Conservation (phyloP, 2,329 filamentous ascomycete species). For the Fusarium mexicanum region DNA sequence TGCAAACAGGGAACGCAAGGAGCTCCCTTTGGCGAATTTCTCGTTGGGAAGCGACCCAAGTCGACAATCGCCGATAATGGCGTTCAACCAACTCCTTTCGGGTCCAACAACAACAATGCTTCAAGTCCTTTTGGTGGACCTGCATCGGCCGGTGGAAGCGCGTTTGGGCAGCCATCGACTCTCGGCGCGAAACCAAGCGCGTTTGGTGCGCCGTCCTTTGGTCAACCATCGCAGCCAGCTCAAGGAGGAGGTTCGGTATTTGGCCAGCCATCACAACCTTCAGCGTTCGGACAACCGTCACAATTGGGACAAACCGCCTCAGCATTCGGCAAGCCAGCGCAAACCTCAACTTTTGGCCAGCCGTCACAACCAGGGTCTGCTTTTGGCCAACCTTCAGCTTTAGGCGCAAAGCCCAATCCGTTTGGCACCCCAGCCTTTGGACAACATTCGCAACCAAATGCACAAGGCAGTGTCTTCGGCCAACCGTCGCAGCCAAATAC, state of each 20-base stretch:
- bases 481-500: slow-evolving; percentile 48
- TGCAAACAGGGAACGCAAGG: slow-evolving; percentile 59
- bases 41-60: slow-evolving; percentile 49
- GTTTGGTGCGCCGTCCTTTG: slow-evolving; percentile 43
- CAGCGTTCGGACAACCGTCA: slow-evolving; percentile 55
- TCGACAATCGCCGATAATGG: slow-evolving; percentile 42
- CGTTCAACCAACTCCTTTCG: slow-evolving; percentile 56
- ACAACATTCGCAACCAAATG: slow-evolving; percentile 48
- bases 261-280: slow-evolving; percentile 44
- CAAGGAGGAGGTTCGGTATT: slow-evolving; percentile 42
- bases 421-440: slow-evolving; percentile 46
- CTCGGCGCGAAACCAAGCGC: slow-evolving; percentile 45
- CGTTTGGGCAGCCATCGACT: slow-evolving; percentile 51
- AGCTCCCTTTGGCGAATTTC: slow-evolving; percentile 58
- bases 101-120: slow-evolving; percentile 36
- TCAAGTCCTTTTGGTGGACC: slow-evolving; percentile 46
- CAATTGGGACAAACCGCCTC: slow-evolving; percentile 29
- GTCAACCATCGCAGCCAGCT: slow-evolving; percentile 53
- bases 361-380: slow-evolving; percentile 43
- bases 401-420: slow-evolving; percentile 19
- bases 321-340: slow-evolving; percentile 48
- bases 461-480: slow-evolving; percentile 44
- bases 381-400: slow-evolving; percentile 32
- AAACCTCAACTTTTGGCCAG: slow-evolving; percentile 44
- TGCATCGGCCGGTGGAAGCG: slow-evolving; percentile 39